Evolutionary conservation across 2,329 filamentous ascomycete genomes (phyloP).

Genomic region (Paecilomyces formosus): DNA sequence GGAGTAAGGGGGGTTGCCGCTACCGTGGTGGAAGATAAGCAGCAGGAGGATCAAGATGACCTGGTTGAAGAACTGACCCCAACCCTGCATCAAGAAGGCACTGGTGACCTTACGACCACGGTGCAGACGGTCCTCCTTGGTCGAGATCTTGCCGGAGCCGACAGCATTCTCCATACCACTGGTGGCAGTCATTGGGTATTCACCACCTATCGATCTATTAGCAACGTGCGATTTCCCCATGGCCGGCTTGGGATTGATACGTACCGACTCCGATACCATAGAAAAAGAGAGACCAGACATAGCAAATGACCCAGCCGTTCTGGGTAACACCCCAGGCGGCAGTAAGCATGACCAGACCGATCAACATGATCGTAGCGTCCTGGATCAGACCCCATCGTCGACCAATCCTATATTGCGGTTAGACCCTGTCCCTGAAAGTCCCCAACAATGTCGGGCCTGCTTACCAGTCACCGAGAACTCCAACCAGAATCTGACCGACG

Average conservation of each 20-base stretch:
- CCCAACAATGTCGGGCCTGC: conserved; percentile 6
- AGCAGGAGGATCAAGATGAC: conserved; percentile 78
- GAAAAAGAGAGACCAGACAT: conserved; percentile 90
- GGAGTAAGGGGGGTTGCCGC: conserved; percentile 70
- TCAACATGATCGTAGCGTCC: conserved; percentile 88
- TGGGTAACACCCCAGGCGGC: conserved; percentile 80
- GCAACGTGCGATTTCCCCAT: conserved; percentile 15
- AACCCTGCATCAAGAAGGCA: conserved; percentile 97
- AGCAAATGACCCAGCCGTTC: conserved; percentile 96
- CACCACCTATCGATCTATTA: conserved; percentile 57
- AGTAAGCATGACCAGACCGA: conserved; percentile 86
- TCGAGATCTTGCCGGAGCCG: conserved; percentile 78
- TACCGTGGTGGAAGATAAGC: conserved; percentile 78
- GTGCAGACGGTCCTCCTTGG: conserved; percentile 86
- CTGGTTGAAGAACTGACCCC: conserved; percentile 95
- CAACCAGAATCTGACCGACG: conserved; percentile 81
- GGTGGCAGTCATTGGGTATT: conserved; percentile 95
- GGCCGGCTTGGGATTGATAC: conserved; percentile 6
- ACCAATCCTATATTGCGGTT: conserved; percentile 56
- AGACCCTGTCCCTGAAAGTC: conserved; percentile 12
- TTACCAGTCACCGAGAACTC: conserved; percentile 65
- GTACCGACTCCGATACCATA: conserved; percentile 58
- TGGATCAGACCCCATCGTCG: conserved; percentile 94
- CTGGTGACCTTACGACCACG: conserved; percentile 92
- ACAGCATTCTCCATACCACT: conserved; percentile 89